Conservation (phyloP, 2,329 filamentous ascomycete genomes). For the Claviceps purpurea region DNA sequence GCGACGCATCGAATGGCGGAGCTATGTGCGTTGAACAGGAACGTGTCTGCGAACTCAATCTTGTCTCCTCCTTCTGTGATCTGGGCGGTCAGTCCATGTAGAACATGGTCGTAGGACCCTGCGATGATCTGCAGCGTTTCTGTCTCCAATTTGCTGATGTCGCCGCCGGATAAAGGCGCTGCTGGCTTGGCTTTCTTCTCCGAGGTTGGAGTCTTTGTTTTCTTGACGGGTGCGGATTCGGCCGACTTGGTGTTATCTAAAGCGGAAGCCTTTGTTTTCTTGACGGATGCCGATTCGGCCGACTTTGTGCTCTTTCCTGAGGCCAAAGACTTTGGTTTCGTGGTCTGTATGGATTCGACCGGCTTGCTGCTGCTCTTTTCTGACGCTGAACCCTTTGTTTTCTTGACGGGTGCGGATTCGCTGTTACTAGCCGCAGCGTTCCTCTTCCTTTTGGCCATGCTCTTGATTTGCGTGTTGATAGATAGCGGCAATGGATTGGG, state of each 20-base stretch:
- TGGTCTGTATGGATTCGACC: constrained; percentile 13
- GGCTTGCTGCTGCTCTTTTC: background rate
- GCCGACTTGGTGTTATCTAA: background rate
- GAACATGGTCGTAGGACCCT: constrained; percentile 84
- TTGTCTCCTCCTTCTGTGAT: constrained; percentile 26
- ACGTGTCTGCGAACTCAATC: constrained; percentile 73
- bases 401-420: constrained; percentile 18
- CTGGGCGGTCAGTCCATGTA: constrained; percentile 80
- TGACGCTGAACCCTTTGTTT: constrained; percentile 13
- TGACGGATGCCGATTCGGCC: constrained; percentile 7
- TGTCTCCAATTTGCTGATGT: background rate
- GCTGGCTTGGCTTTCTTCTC: constrained; percentile 1
- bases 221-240: constrained; percentile 18
- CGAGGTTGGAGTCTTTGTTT: constrained; percentile 13
- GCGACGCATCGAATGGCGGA: constrained; percentile 84
- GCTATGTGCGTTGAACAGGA: constrained; percentile 87
- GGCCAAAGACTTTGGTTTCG: constrained; percentile 18
- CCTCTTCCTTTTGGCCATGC: constrained; percentile 37
- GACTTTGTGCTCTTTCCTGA: constrained; percentile 2
- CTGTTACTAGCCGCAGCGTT: constrained; percentile 17
- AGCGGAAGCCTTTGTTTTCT: constrained; percentile 18
- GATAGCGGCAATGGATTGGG: too few relatives aligned
- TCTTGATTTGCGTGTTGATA: background rate
- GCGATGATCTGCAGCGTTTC: constrained; percentile 77
- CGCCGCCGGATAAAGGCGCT: background rate